A percentile compares a stretch with the other conserved stretches of the same genome.
Conservation (phyloP, 768 basidiomycete genomes). For the Lentinus brumalis region DNA sequence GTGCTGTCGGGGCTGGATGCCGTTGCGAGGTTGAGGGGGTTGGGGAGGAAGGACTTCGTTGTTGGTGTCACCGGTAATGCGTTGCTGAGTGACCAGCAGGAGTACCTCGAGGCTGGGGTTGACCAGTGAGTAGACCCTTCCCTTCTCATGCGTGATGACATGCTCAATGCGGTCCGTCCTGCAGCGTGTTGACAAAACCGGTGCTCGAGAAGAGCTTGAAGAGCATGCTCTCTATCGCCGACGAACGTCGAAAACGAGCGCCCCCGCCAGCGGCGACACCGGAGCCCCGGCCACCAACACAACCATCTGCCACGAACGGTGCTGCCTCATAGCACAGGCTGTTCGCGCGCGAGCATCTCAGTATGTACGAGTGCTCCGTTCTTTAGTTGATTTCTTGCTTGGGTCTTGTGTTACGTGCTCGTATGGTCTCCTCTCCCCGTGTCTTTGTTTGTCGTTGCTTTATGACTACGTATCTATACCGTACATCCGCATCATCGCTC, state of each 20-base stretch:
- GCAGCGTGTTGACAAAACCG: slow-evolving; percentile 77
- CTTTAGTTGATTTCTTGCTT: no score
- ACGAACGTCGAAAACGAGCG: slow-evolving; percentile 38
- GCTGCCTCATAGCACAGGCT: no score
- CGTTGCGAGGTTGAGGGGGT: slow-evolving; percentile 61
- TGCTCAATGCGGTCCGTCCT: slow-evolving; percentile 7
- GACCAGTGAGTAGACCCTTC: slow-evolving; percentile 55
- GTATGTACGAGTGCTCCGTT: no score
- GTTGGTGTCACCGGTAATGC: slow-evolving; percentile 65
- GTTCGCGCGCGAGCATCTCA: no score
- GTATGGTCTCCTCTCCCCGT: no score
- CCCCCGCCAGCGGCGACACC: background rate
- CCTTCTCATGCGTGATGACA: background rate
- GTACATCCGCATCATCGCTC: no score
- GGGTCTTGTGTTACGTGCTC: no score
- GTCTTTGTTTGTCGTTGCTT: no score
- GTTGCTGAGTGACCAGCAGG: slow-evolving; percentile 61
- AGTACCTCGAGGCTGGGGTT: slow-evolving; percentile 75
- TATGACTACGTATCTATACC: no score
- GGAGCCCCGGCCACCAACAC: slow-evolving; percentile 5
- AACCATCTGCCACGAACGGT: background rate
- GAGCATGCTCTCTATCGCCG: slow-evolving; percentile 44
- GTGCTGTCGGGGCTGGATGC: slow-evolving; percentile 74
- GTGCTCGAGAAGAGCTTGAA: slow-evolving; percentile 60
- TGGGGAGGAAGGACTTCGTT: slow-evolving; percentile 75